A percentile compares a stretch with the other conserved stretches of the same genome.
These are phyloP conservation scores for Aegilops umbellulata DNA, from an alignment of 176 grass and related monocot species.

Conservation along the genomic window DNA sequence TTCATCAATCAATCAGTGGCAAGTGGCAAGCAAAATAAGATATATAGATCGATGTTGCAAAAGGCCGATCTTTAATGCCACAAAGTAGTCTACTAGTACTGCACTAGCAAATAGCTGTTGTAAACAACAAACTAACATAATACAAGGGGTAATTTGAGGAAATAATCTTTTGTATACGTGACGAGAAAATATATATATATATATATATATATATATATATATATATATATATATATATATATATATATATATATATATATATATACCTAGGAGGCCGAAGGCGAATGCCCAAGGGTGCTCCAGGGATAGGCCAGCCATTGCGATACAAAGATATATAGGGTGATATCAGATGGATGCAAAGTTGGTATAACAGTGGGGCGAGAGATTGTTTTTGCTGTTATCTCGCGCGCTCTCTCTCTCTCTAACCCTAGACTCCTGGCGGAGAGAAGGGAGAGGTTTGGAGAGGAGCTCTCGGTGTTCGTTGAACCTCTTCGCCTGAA, in stretches of 20 bases:
- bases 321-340: neutral
- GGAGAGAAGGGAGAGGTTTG: slow-evolving; percentile 27
- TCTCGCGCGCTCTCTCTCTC: neutral
- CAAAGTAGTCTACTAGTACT: neutral
- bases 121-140: neutral
- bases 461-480: slow-evolving; percentile 14
- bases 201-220: too few relatives aligned
- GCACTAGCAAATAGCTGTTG: neutral
- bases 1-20: neutral
- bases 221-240: too few relatives aligned
- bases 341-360: neutral
- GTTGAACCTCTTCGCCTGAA: slow-evolving; percentile 25
- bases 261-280: slow-evolving; percentile 72
- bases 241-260: too few relatives aligned
- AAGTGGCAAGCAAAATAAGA: neutral
- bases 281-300: slow-evolving; percentile 62
- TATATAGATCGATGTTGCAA: neutral
- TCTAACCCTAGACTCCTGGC: slow-evolving; percentile 19
- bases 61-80: neutral
- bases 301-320: slow-evolving; percentile 56
- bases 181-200: too few relatives aligned
- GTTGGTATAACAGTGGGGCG: too few relatives aligned
- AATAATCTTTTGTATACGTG: neutral
- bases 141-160: too few relatives aligned
- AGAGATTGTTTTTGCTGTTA: too few relatives aligned